Conservation (phyloP, 2,329 filamentous ascomycete species). For the Mycocentrospora acerina region DNA sequence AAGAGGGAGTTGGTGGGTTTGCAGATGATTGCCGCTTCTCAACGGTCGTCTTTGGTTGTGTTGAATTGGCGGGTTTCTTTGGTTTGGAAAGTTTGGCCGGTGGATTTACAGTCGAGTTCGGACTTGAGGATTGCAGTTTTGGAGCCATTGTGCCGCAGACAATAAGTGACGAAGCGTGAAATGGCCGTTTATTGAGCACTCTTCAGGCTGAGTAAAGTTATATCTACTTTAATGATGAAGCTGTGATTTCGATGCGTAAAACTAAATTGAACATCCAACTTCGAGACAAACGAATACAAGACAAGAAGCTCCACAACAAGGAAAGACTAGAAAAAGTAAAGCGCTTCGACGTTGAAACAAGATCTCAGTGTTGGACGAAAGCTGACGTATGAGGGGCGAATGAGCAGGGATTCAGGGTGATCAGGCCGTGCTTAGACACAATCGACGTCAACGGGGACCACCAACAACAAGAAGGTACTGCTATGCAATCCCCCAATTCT, state of each 20-base stretch:
- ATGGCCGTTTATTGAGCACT: too few relatives aligned
- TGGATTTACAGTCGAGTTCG: constrained; percentile 18
- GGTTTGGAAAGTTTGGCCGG: constrained; percentile 25
- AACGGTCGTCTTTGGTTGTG: constrained; percentile 19
- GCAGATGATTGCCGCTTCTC: constrained; percentile 16
- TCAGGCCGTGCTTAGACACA: too few relatives aligned
- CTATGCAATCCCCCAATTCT: too few relatives aligned
- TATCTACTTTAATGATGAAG: too few relatives aligned
- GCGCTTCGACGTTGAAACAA: constrained; percentile 19
- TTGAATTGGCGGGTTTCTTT: constrained; percentile 17
- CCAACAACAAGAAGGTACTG: too few relatives aligned
- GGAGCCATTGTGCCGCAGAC: constrained; percentile 25
- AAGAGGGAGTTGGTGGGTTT: constrained; percentile 3
- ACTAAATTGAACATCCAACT: not conserved
- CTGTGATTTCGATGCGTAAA: not conserved
- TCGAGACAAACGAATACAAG: not conserved
- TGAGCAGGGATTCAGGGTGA: constrained; percentile 13
- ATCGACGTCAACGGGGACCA: too few relatives aligned
- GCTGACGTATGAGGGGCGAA: constrained; percentile 40
- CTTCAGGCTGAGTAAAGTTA: too few relatives aligned
- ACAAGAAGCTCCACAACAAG: constrained; percentile 1
- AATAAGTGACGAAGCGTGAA: too few relatives aligned
- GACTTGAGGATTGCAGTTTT: constrained; percentile 27
- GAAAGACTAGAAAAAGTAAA: not conserved
- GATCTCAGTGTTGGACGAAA: constrained; percentile 31